Evolutionary conservation across 352 stramenopile species (phyloP), one percentile per base, ranked within the genome.

Genomic region (Pythium guiyangense): DNA sequence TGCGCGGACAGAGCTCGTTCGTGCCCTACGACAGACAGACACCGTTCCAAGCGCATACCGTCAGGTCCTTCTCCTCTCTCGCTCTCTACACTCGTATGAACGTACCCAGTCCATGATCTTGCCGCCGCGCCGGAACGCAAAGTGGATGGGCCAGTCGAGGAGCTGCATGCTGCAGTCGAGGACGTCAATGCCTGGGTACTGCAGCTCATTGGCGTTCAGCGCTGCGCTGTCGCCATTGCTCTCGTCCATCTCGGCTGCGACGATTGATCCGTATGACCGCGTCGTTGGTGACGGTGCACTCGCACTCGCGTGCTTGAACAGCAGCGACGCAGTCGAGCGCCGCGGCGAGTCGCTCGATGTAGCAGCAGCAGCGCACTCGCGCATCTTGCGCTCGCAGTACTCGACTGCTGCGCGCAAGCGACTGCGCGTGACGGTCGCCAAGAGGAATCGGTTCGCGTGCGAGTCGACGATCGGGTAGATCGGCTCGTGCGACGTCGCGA

Each of bases 391-490:
- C 57, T 85, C 69, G 47, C 79, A 90, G 42, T 87, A 81, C 18
- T 76, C 64, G 22, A 92, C 69, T 1, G 80, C 78, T 14, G 68
- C 66, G 17, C 76, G 63, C 20, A 92, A 63, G 29, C 74, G 63
- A 10, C 65, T 64, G 25, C 83, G 68, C 4, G 79, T 90, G 31
- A 90, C 83, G 18, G 83, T 88, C 22, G 76, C 79, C 10, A 92
- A 55, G 49, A 90, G 50, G 49, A 88, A 84, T 12, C 68, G 59
- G 60, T 81, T 87, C 29, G 81, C 63, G 15, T 73, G 61, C 14
- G 70, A 74, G 57, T 89, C 78, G n/a, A 93, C 80, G 52, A 93
- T 86, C 12, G 84, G 77, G 57, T 86, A 89, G 0, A 91, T 71
- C n/a, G 74, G 72, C 26, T 91, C 84, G 9, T 70, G 61, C 3